Conservation (phyloP, 495 filamentous ascomycete species). For the Hyphodiscus hymeniophilus region DNA sequence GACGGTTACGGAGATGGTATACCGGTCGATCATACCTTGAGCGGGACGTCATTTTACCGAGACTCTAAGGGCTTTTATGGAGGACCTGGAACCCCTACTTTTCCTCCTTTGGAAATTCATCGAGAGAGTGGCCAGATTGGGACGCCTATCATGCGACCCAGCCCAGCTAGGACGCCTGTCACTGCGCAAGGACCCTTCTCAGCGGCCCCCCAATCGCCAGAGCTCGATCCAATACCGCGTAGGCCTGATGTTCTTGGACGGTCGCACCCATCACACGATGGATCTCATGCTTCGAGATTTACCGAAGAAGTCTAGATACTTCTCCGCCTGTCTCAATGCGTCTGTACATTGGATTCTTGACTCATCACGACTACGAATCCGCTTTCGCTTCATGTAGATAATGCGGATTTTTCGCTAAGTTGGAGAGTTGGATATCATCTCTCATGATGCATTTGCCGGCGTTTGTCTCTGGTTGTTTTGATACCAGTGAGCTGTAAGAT, state of each 20-base stretch:
- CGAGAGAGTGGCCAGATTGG: constrained; percentile 14
- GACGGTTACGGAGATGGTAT: constrained; percentile 55
- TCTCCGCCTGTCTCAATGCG: constrained; percentile 16
- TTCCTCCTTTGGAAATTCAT: neutral
- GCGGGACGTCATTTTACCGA: constrained; percentile 39
- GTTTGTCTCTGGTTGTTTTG: constrained; percentile 5
- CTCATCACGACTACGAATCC: constrained; percentile 10
- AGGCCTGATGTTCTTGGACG: constrained; percentile 33
- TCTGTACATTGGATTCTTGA: constrained; percentile 11
- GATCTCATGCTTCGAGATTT: constrained; percentile 42
- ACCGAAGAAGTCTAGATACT: constrained; percentile 39
- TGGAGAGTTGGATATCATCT: constrained; percentile 15
- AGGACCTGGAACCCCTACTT: constrained; percentile 16
- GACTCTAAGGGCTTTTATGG: constrained; percentile 39
- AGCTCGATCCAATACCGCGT: constrained; percentile 14
- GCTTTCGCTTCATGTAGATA: constrained; percentile 18
- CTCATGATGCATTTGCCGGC: constrained; percentile 19
- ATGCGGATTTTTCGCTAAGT: constrained; percentile 8
- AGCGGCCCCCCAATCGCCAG: constrained; percentile 15
- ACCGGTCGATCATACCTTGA: constrained; percentile 28
- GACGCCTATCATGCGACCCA: constrained; percentile 24
- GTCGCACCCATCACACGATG: constrained; percentile 35
- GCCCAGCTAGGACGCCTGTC: constrained; percentile 27
- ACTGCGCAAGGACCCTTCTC: constrained; percentile 30
- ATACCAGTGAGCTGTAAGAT: constrained; percentile 2